Percentiles rank a stretch among this genome's conserved stretches.
Evolutionary conservation across 2,329 filamentous ascomycete genomes (phyloP).

Genomic region (Colletotrichum agaves): DNA sequence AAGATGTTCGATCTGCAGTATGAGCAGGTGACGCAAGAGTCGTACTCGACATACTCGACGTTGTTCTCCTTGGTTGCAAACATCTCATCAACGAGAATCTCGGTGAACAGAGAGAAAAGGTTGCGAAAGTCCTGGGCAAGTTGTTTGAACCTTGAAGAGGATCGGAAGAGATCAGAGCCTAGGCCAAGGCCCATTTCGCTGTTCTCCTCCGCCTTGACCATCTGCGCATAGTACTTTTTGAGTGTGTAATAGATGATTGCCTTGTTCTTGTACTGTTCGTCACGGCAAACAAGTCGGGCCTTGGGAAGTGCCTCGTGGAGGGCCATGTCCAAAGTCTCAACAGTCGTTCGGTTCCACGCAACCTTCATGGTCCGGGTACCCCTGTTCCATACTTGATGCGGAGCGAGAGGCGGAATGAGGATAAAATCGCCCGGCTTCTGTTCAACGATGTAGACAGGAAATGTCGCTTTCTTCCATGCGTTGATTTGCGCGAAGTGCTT

Average conservation of each 20-base stretch:
- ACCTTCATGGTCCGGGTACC: conserved; percentile 97
- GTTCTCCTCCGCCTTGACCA: conserved; percentile 65
- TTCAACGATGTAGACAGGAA: conserved; percentile 92
- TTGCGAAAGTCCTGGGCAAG: conserved; percentile 85
- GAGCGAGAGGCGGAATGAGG: conserved; percentile 89
- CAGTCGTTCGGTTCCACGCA: conserved; percentile 96
- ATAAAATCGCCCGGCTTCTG: conserved; percentile 93
- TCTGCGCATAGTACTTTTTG: conserved; percentile 77
- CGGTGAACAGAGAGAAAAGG: conserved; percentile 81
- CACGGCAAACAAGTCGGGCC: conserved; percentile 89
- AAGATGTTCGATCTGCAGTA: conserved; percentile 98
- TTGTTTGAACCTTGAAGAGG: conserved; percentile 67
- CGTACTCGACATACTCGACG: conserved; percentile 82
- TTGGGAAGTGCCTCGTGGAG: conserved; percentile 88
- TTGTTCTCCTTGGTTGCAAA: conserved; percentile 79
- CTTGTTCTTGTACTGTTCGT: conserved; percentile 99
- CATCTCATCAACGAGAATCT: conserved; percentile 85
- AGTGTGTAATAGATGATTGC: conserved; percentile 92
- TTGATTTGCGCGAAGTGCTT: conserved; percentile 96
- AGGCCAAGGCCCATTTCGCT: conserved; percentile 59
- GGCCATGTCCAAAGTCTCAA: conserved; percentile 88
- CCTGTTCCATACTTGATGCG: conserved; percentile 98
- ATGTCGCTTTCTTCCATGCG: conserved; percentile 94
- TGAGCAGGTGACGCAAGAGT: conserved; percentile 93
- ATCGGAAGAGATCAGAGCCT: conserved; percentile 55